These are phyloP conservation scores for Ascochyta koolunga DNA, from an alignment of 2,329 filamentous ascomycete genomes.

Conservation along the genomic window DNA sequence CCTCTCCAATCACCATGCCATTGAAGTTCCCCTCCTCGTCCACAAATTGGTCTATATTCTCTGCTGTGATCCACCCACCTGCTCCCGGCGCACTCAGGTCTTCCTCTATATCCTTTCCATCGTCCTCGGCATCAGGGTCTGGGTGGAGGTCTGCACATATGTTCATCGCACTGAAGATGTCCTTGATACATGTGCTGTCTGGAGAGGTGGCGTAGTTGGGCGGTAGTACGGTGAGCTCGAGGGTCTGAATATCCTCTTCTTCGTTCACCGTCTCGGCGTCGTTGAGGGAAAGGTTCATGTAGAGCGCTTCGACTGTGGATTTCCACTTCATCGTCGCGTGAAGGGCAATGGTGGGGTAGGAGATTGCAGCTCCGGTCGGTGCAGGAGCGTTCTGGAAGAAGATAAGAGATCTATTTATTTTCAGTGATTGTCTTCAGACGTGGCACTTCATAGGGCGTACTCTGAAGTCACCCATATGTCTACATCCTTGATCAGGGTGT, in stretches of 20 bases:
- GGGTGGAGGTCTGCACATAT: slow-evolving; percentile 78
- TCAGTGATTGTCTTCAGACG: not conserved
- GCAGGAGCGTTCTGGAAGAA: slow-evolving; percentile 65
- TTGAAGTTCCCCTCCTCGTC: slow-evolving; percentile 49
- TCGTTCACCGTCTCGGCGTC: slow-evolving; percentile 62
- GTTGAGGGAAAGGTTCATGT: slow-evolving; percentile 51
- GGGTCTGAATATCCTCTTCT: slow-evolving; percentile 67
- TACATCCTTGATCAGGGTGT: slow-evolving; percentile 46
- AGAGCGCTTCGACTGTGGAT: slow-evolving; percentile 40
- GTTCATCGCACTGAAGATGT: slow-evolving; percentile 73
- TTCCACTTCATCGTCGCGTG: slow-evolving; percentile 72
- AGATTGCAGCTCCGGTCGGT: slow-evolving; percentile 68
- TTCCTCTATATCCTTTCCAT: slow-evolving; percentile 54
- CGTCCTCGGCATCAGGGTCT: slow-evolving; percentile 65
- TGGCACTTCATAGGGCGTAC: slow-evolving; percentile 32
- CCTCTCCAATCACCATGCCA: slow-evolving; percentile 35
- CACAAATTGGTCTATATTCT: slow-evolving; percentile 79
- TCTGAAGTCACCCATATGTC: slow-evolving; percentile 57
- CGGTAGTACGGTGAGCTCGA: slow-evolving; percentile 72
- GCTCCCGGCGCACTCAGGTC: slow-evolving; percentile 71
- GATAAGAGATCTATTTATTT: slow-evolving; percentile 57
- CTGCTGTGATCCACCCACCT: slow-evolving; percentile 85
- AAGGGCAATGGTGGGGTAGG: slow-evolving; percentile 76
- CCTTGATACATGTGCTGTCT: slow-evolving; percentile 47
- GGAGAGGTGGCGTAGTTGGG: slow-evolving; percentile 32